These are phyloP conservation scores for Eremochloa ophiuroides DNA, from an alignment of 176 grass and related monocot species.

Conservation along the genomic window DNA sequence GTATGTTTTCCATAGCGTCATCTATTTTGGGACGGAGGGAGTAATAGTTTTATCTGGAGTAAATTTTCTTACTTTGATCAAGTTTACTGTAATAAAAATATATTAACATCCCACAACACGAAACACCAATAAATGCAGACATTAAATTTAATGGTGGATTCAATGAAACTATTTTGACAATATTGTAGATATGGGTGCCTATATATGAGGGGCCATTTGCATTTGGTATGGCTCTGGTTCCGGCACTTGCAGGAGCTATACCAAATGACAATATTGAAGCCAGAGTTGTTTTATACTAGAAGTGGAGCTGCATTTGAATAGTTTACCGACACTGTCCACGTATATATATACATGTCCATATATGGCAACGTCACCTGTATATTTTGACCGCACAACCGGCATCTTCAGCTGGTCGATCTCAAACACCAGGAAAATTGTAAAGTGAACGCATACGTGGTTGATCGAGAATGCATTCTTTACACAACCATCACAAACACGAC, in stretches of 20 bases:
- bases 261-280: too few relatives aligned
- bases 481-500: neutral
- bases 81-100: neutral
- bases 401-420: neutral
- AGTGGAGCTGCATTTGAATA: neutral
- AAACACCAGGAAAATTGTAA: neutral
- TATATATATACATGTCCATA: neutral
- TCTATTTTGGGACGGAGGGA: too few relatives aligned
- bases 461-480: neutral
- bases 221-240: too few relatives aligned
- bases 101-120: neutral
- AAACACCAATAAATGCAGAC: neutral
- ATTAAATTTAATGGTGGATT: neutral
- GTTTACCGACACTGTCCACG: neutral
- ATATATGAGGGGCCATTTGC: too few relatives aligned
- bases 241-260: too few relatives aligned
- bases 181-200: neutral
- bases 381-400: neutral
- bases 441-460: neutral
- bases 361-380: neutral
- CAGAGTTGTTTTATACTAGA: too few relatives aligned
- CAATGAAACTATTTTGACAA: neutral
- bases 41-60: too few relatives aligned
- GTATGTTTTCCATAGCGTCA: too few relatives aligned
- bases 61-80: neutral